Evolutionary conservation across 495 filamentous ascomycete genomes (phyloP), one percentile per base, ranked within the genome.

Genomic region (Glarea lozoyensis): DNA sequence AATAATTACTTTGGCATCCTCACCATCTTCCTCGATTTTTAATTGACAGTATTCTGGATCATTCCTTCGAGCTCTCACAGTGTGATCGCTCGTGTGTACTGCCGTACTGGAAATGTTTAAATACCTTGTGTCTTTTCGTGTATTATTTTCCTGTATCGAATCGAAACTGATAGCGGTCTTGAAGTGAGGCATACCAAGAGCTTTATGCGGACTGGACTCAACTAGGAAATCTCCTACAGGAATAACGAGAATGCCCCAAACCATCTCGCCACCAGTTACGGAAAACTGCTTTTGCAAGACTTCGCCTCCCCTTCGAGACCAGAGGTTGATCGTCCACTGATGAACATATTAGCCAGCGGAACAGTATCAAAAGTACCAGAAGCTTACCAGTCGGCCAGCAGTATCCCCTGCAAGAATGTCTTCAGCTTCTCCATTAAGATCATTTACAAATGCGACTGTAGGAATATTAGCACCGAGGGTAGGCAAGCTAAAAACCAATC

Each of bases 331-430:
- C 4, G 11, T 2, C n/a, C 13, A 3, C 13, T 17, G 34, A 17
- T 3, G 17, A 19, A 4, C 10, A 4, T 5, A 23, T n/a, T 23
- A 22, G 10, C 25, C 37, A 19, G 18, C 3, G 9, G 37, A 39
- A 23, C 25, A 7, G 10, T 2, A 23, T 25, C 12, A 23, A 40
- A 24, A n/a, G 11, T n/a, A 18, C 9, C 4, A 29, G 12, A 10
- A 13, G n/a, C 35, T 39, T 35, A 46, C 43, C 15, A 52, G 22
- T 19, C 49, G 49, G 16, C 86, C 86, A 13, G 64, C 52, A 32
- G 96, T 88, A 48, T 88, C 84, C 10, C 78, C 78, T 16, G 82
- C 88, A 13, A 81, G 69, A 30, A 97, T 67, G 69, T 78, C 86
- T 9, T 65, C 57, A 4, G 70, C 72, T 1, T 72, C 61, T 1